A percentile compares a stretch with the other conserved stretches of the same genome.
Evolutionary conservation across 139 green algal genomes (phyloP).

Genomic region (Tetraselmis chui): DNA sequence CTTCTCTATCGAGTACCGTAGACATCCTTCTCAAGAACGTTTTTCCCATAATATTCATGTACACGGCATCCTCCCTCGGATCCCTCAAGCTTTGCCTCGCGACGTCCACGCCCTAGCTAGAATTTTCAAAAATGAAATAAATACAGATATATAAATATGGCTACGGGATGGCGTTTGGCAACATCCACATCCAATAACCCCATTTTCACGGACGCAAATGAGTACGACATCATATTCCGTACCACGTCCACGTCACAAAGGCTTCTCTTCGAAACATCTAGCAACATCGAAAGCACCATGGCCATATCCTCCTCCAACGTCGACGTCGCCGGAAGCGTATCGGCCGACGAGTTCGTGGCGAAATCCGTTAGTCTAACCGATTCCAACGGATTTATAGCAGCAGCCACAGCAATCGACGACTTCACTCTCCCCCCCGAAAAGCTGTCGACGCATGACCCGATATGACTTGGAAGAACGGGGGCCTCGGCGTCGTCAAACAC

Average conservation of each 20-base stretch:
- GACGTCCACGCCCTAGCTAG: not conserved
- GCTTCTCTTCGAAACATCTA: not conserved
- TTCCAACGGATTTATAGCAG: not conserved
- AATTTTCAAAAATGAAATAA: not conserved
- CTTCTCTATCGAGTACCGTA: constrained; percentile 18
- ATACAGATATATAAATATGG: not conserved
- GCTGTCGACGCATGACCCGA: not conserved
- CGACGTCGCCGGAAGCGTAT: not conserved
- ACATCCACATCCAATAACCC: not conserved
- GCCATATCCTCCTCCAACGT: not conserved
- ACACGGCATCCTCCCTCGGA: constrained; percentile 14
- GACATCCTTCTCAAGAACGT: constrained; percentile 26
- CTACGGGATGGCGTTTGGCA: not conserved
- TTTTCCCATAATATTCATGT: constrained; percentile 14
- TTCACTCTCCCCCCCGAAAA: not conserved
- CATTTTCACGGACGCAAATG: not conserved
- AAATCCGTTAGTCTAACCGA: not conserved
- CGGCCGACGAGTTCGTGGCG: not conserved
- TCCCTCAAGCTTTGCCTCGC: constrained; percentile 24
- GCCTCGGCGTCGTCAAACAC: not conserved
- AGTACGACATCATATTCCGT: not conserved
- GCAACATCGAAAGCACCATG: not conserved
- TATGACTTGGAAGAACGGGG: not conserved
- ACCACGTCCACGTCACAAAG: not conserved
- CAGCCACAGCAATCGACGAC: not conserved